phyloP scores from a whole-genome alignment of 768 basidiomycete genomes.

The Rubroboletus satanas region DNA sequence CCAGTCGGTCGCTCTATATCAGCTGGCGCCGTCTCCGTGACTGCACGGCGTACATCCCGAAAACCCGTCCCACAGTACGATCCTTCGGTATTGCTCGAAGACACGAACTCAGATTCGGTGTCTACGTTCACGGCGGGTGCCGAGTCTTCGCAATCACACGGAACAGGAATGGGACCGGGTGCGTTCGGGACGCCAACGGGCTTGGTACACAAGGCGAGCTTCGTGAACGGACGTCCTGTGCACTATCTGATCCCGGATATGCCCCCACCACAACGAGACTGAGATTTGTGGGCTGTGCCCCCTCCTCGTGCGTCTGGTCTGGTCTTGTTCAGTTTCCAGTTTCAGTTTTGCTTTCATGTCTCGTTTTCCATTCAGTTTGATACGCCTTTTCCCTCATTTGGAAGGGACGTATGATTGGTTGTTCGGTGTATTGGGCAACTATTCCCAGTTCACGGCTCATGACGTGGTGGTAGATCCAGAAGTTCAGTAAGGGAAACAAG shows the following conservation, averaged over 20 bases:
- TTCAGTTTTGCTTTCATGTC: not conserved
- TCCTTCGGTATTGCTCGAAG: slow-evolving; percentile 26
- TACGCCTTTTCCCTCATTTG: not conserved
- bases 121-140: slow-evolving; percentile 20
- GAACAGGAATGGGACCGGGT: slow-evolving; percentile 15
- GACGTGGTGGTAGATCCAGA: slow-evolving; percentile 1
- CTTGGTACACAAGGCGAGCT: slow-evolving; percentile 41
- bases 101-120: slow-evolving; percentile 18
- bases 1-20: slow-evolving; percentile 30
- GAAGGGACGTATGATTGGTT: not conserved
- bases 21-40: slow-evolving; percentile 18
- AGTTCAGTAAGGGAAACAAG: not conserved
- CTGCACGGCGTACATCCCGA: slow-evolving; percentile 36
- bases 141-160: slow-evolving; percentile 30
- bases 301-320: not conserved
- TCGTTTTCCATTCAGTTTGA: slow-evolving; percentile 4
- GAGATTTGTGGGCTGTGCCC: slow-evolving; percentile 6
- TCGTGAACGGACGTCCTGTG: slow-evolving; percentile 44
- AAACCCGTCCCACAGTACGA: slow-evolving; percentile 59
- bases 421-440: not conserved
- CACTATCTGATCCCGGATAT: slow-evolving; percentile 62
- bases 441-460: slow-evolving; percentile 4
- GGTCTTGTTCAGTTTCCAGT: not conserved
- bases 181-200: slow-evolving; percentile 10
- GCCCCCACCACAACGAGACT: slow-evolving; percentile 37